Evolutionary conservation across 2,329 filamentous ascomycete species (phyloP).

Genomic region (Pezicula radicicola): DNA sequence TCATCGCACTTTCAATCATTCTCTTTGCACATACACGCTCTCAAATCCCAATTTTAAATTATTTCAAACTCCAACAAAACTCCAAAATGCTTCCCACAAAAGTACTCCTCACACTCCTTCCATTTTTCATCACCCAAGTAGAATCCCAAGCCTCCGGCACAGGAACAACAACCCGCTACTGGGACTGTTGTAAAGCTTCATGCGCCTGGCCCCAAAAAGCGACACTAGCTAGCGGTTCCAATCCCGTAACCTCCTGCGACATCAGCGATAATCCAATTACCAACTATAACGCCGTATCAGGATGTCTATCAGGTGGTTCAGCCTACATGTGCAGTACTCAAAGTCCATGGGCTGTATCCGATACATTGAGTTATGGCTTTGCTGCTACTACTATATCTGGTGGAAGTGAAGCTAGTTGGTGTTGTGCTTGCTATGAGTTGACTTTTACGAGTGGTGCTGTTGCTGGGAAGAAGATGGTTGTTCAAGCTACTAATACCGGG

Average conservation of each 20-base stretch:
- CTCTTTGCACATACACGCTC: too few relatives aligned
- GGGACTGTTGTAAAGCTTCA: conserved; percentile 70
- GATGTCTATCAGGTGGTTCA: conserved; percentile 50
- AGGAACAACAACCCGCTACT: conserved; percentile 40
- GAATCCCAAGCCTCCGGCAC: conserved; percentile 17
- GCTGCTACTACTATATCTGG: conserved; percentile 56
- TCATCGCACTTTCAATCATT: too few relatives aligned
- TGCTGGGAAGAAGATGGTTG: conserved; percentile 58
- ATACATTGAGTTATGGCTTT: conserved; percentile 59
- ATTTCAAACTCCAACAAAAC: too few relatives aligned
- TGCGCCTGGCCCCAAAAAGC: conserved; percentile 59
- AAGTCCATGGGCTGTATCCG: conserved; percentile 58
- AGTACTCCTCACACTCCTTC: conserved; percentile 17
- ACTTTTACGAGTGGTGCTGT: conserved; percentile 45
- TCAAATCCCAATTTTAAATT: too few relatives aligned
- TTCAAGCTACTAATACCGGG: conserved; percentile 65
- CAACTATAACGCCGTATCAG: conserved; percentile 43
- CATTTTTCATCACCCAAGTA: conserved; percentile 19
- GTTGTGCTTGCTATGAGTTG: conserved; percentile 61
- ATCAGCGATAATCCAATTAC: conserved; percentile 49
- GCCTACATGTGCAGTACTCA: conserved; percentile 61
- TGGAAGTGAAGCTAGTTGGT: conserved; percentile 56
- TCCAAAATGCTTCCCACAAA: conserved; percentile 19
- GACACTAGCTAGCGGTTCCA: conserved; percentile 35
- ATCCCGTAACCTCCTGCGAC: conserved; percentile 51